phyloP scores from a whole-genome alignment of 129 eudicot species.

The Tagetes erecta region DNA sequence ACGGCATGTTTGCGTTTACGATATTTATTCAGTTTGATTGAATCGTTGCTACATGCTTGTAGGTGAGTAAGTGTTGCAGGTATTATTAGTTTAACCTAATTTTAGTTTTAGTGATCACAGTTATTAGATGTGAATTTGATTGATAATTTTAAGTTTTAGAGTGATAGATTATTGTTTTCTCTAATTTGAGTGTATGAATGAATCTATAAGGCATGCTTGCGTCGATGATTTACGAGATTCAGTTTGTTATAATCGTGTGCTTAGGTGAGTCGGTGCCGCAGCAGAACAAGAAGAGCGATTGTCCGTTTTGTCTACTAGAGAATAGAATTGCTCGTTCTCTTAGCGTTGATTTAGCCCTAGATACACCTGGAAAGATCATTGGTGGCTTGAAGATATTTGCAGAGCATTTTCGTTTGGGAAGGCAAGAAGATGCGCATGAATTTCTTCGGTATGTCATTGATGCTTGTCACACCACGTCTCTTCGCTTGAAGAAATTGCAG shows the following conservation, averaged over 20 bases:
- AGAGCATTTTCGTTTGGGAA: conserved; percentile 69
- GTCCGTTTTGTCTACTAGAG: conserved; percentile 90
- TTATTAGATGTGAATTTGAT: not conserved
- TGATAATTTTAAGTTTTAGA: not conserved
- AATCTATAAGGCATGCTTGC: not conserved
- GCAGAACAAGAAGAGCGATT: conserved; percentile 69
- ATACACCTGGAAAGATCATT: conserved; percentile 68
- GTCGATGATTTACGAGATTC: not conserved
- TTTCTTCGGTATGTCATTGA: conserved; percentile 87
- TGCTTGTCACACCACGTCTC: conserved; percentile 83
- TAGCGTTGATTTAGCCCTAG: conserved; percentile 50
- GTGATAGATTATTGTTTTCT: not conserved
- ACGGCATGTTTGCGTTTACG: conserved; percentile 5
- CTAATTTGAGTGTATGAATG: not conserved
- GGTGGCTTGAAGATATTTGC: conserved; percentile 65
- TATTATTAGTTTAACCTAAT: no score
- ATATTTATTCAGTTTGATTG: no score
- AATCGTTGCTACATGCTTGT: no score
- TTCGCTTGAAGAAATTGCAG: conserved; percentile 83
- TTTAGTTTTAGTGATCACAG: conserved; percentile 6
- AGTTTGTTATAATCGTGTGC: not conserved
- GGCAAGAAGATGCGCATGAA: conserved; percentile 99
- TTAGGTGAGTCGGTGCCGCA: conserved; percentile 65
- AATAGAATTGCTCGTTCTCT: conserved; percentile 75
- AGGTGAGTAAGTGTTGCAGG: no score